Evolutionary conservation across 345 rosid species (phyloP), one percentile per base, ranked within the genome.

Genomic region (Corchorus olitorius): DNA sequence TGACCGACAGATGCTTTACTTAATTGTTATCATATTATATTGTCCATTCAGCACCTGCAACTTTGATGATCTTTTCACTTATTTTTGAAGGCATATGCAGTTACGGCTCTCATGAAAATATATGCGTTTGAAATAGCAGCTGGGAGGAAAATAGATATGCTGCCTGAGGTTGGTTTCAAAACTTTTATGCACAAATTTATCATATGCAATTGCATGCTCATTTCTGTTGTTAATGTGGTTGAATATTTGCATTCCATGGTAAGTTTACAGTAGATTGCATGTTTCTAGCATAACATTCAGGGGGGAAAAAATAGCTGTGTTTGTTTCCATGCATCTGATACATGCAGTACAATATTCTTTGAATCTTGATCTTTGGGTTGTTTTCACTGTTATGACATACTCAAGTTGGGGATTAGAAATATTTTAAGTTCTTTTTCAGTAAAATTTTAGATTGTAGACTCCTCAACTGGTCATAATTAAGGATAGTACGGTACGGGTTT

Each of bases 91-190:
- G 97, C 94, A 53, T 96, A 93, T 81, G 97, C 98, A 17, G 86
- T 92, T 71, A 86, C 99, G 68, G 97, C 98, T 20, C 86, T 96
- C 73, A 91, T 93, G 97, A 96, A 96, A 86, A 82, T 96, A 69
- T 90, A 84, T 84, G 92, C 97, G 45, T 93, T 89, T 83, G 98
- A 92, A 84, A 87, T 92, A 81, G 94, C 99, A 69, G 88, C 93
- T 69, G 89, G 97, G 67, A 92, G 93, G 82, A 90, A 89, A 78
- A 87, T 88, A 82, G 97, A 96, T 80, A 83, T 96, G 75, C 83
- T 96, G 71, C 94, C 98, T n/a, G 99, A 96, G 98, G 98, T 93
- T 59, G 58, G 87, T 79, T 78, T 58, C 77, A 64, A 13, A 69
- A 39, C 20, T 14, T 73, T 39, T 41, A 4, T 14, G 27, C 68